Evolutionary conservation across 129 eudicot genomes (phyloP).

Genomic region (Flaveria sonorensis): DNA sequence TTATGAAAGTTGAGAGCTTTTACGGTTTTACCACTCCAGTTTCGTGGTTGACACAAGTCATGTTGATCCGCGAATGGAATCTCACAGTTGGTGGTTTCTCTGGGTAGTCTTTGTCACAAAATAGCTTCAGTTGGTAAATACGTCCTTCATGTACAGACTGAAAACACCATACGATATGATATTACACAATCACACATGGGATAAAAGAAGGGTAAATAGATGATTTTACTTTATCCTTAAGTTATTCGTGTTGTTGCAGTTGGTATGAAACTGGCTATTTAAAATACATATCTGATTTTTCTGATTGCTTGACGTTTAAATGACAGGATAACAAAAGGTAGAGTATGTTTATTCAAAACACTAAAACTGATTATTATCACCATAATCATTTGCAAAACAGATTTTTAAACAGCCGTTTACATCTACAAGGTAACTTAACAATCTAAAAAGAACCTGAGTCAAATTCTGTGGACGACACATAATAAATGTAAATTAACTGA

Average conservation of each 20-base stretch:
- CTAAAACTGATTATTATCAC: not conserved
- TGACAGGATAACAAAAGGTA: not conserved
- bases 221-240: not conserved
- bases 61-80: constrained; percentile 20
- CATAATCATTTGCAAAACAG: not conserved
- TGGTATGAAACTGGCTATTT: not conserved
- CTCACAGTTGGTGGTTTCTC: constrained; percentile 19
- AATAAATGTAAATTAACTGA: not conserved
- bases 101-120: constrained; percentile 18
- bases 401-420: not conserved
- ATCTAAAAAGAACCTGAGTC: not conserved
- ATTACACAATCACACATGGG: not conserved
- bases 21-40: constrained; percentile 11
- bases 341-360: not conserved
- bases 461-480: not conserved
- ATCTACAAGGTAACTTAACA: not conserved
- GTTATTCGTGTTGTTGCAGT: not conserved
- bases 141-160: constrained; percentile 24
- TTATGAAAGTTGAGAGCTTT: not conserved
- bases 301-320: too few relatives aligned
- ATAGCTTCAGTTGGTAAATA: constrained; percentile 19
- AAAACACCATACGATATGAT: not conserved
- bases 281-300: not conserved
- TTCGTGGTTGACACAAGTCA: constrained; percentile 21
- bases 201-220: not conserved